phyloP scores from a whole-genome alignment of 257 asterid species.

The Ehretia macrophylla region DNA sequence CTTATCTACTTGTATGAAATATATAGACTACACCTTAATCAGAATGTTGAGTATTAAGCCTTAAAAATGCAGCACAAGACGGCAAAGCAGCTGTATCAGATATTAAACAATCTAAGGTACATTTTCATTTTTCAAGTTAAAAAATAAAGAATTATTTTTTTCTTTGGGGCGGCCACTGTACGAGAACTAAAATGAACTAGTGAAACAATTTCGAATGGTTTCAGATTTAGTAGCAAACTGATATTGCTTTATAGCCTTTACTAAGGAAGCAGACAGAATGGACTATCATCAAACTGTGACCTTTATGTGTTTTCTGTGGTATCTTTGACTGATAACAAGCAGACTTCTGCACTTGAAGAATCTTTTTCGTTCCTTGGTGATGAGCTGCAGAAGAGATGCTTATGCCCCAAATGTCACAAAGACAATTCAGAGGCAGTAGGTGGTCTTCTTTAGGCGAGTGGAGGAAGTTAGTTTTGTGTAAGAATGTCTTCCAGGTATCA shows the following conservation, averaged over 20 bases:
- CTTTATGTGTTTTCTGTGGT: slow-evolving; percentile 14
- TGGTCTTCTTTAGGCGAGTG: slow-evolving; percentile 37
- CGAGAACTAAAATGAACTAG: no score
- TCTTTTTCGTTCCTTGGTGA: slow-evolving; percentile 52
- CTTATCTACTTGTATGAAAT: slow-evolving; percentile 10
- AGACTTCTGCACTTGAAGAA: slow-evolving; percentile 56
- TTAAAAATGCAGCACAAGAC: not conserved
- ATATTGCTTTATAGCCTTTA: not conserved
- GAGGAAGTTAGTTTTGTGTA: slow-evolving; percentile 30
- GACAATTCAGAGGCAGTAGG: slow-evolving; percentile 65
- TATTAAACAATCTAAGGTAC: no score
- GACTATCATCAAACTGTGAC: slow-evolving; percentile 11
- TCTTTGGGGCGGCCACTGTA: no score
- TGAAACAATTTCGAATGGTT: not conserved
- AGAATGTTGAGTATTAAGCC: not conserved
- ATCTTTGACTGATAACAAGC: slow-evolving; percentile 70
- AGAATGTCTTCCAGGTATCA: slow-evolving; percentile 7
- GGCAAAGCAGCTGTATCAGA: no score
- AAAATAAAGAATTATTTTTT: no score
- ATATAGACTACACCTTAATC: not conserved
- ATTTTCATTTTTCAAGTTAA: no score
- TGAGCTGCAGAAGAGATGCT: slow-evolving; percentile 64
- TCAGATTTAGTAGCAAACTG: not conserved
- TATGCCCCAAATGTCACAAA: slow-evolving; percentile 57
- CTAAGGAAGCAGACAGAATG: not conserved